These are phyloP conservation scores for Saccharomycopsis fibuligera DNA, from an alignment of 805 yeast genomes.

Conservation along the genomic window DNA sequence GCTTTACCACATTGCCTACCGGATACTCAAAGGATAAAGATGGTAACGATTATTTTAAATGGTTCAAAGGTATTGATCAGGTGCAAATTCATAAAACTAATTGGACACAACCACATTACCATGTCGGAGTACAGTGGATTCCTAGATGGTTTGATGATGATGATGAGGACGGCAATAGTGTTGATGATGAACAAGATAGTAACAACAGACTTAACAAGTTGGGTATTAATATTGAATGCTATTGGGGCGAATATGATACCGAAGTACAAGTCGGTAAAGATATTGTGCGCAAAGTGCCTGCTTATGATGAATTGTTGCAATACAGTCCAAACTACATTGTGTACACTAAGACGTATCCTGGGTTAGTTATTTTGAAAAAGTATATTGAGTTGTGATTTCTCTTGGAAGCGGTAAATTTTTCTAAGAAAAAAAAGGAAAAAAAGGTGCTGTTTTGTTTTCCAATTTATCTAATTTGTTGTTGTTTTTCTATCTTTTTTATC, in stretches of 20 bases:
- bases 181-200: constrained; percentile 30
- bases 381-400: constrained; percentile 37
- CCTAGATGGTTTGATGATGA: constrained; percentile 49
- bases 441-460: neutral
- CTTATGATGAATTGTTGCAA: constrained; percentile 61
- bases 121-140: constrained; percentile 69
- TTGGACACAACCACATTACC: constrained; percentile 49
- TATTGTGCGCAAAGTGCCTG: constrained; percentile 48
- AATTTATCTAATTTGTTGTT: neutral
- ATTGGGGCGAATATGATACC: constrained; percentile 67
- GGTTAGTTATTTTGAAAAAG: constrained; percentile 56
- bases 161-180: constrained; percentile 33
- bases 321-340: constrained; percentile 61
- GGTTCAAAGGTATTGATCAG: constrained; percentile 56
- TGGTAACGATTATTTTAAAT: constrained; percentile 45
- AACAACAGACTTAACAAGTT: constrained; percentile 32
- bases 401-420: neutral
- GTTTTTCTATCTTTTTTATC: neutral
- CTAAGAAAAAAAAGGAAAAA: neutral
- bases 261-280: constrained; percentile 35
- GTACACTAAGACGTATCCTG: constrained; percentile 60
- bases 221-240: constrained; percentile 58
- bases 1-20: neutral
- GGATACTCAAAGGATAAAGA: constrained; percentile 29
- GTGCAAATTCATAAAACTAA: constrained; percentile 58